phyloP scores from a whole-genome alignment of 805 yeast genomes.

The Torulaspora indica region DNA sequence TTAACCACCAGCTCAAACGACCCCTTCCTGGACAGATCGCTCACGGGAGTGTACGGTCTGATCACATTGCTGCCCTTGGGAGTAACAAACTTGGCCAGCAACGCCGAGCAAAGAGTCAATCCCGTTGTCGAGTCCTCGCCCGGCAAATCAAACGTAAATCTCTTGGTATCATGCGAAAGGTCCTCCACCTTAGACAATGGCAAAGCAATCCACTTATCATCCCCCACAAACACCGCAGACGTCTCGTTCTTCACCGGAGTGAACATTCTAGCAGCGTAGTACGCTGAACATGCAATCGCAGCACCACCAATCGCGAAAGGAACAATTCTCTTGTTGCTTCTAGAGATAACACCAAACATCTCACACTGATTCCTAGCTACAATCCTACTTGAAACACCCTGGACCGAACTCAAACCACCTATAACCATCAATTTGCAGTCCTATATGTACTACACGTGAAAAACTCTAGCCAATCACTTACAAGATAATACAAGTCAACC shows the following conservation, averaged over 20 bases:
- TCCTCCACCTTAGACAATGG: constrained; percentile 43
- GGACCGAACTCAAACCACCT: no score
- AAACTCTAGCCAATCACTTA: constrained; percentile 14
- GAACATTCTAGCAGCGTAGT: constrained; percentile 29
- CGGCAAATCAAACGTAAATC: constrained; percentile 66
- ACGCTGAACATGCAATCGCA: constrained; percentile 40
- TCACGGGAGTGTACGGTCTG: constrained; percentile 85
- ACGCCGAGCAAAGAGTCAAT: constrained; percentile 68
- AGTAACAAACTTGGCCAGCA: constrained; percentile 76
- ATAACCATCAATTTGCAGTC: background rate
- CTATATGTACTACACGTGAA: constrained; percentile 7
- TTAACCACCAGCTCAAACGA: constrained; percentile 75
- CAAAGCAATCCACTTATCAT: constrained; percentile 67
- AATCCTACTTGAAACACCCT: background rate
- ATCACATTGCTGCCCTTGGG: constrained; percentile 81
- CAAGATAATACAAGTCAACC: constrained; percentile 2
- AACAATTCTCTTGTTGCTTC: constrained; percentile 22
- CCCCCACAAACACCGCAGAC: constrained; percentile 50
- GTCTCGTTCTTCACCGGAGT: constrained; percentile 36
- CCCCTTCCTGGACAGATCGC: constrained; percentile 67
- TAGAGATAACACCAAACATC: constrained; percentile 28
- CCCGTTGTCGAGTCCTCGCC: constrained; percentile 67
- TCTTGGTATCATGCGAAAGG: constrained; percentile 59
- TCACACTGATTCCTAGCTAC: background rate
- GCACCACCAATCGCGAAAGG: constrained; percentile 47